A percentile compares a stretch with the other conserved stretches of the same genome.
Conservation (phyloP, 495 filamentous ascomycete genomes). For the Cercophora newfieldiana region DNA sequence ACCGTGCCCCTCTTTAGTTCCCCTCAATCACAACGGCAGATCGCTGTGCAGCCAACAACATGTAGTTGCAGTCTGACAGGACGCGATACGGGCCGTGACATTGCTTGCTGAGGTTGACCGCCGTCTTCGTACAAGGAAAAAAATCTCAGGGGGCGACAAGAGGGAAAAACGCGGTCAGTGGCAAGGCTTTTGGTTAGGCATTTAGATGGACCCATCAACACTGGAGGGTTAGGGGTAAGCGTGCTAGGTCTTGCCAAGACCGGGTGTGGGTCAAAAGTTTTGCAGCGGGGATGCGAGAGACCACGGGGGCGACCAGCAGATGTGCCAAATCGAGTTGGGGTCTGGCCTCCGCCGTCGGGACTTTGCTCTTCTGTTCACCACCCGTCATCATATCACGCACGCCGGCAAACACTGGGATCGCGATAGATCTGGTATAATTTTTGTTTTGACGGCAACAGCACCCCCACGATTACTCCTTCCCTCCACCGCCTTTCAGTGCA, state of each 20-base stretch:
- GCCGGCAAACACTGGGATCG: not conserved
- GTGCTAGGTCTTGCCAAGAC: not conserved
- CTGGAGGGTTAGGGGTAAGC: not conserved
- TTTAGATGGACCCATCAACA: not conserved
- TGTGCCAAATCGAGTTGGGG: slow-evolving; percentile 5
- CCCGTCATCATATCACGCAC: not conserved
- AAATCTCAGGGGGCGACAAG: not conserved
- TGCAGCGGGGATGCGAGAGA: not conserved
- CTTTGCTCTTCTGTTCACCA: not conserved
- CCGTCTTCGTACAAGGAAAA: not conserved
- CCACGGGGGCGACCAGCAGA: slow-evolving; percentile 1
- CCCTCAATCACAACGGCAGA: not conserved
- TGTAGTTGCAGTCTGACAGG: not conserved
- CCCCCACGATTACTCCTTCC: not conserved
- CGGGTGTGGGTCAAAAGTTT: not conserved
- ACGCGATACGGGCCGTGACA: not conserved
- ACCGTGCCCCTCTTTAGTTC: not conserved
- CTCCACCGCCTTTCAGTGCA: not conserved
- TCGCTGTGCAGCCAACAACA: not conserved
- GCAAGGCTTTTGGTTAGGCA: not conserved
- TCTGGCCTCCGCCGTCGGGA: not conserved
- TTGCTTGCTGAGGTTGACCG: no score
- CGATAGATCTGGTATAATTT: not conserved
- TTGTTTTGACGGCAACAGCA: not conserved
- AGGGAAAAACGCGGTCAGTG: not conserved